These are phyloP conservation scores for Cercospora zeina DNA, from an alignment of 2,329 filamentous ascomycete species.

Conservation along the genomic window DNA sequence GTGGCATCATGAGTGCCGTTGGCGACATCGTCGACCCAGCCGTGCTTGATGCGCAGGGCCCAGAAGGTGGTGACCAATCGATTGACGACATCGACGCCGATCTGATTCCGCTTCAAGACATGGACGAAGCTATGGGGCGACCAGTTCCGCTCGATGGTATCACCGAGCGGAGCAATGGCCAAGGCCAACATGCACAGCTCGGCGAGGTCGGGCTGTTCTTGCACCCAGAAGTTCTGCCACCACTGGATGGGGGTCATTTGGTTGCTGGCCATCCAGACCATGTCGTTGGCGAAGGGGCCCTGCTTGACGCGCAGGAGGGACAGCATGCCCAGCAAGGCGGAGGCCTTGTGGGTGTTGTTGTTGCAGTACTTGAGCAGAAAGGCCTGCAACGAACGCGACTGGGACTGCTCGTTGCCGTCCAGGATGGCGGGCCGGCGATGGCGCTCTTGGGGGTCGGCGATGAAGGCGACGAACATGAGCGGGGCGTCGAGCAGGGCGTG, in stretches of 20 bases:
- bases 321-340: conserved; percentile 27
- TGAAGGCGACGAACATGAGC: conserved; percentile 32
- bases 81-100: conserved; percentile 28
- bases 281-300: conserved; percentile 30
- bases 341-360: conserved; percentile 25
- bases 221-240: conserved; percentile 34
- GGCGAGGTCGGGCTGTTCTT: conserved; percentile 30
- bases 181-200: conserved; percentile 31
- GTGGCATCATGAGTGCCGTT: conserved; percentile 18
- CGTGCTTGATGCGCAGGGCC: conserved; percentile 31
- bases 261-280: conserved; percentile 33
- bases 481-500: conserved; percentile 32
- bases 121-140: conserved; percentile 32
- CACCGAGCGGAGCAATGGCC: conserved; percentile 27
- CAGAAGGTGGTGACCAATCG: conserved; percentile 29
- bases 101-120: conserved; percentile 30
- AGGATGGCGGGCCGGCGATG: conserved; percentile 31
- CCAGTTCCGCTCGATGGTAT: conserved; percentile 32
- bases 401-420: conserved; percentile 31
- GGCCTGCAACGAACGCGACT: conserved; percentile 30
- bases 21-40: conserved; percentile 31
- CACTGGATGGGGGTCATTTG: conserved; percentile 32
- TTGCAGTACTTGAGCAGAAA: conserved; percentile 33
- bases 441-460: conserved; percentile 31
- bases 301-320: conserved; percentile 32